Evolutionary conservation across 257 asterid species (phyloP).

Genomic region (Prunella vulgaris): DNA sequence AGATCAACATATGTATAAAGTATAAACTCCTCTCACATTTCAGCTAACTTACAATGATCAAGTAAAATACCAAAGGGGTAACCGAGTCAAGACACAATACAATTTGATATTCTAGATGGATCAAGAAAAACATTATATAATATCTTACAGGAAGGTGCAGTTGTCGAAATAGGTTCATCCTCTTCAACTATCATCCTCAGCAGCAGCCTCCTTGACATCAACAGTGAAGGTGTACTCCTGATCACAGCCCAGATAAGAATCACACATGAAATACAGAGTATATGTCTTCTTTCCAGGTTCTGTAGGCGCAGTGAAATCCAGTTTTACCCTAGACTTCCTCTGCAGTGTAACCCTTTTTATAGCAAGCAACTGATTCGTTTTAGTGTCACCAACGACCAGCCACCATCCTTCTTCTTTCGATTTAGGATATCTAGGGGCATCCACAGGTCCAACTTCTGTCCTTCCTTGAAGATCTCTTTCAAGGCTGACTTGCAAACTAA

Average conservation of each 20-base stretch:
- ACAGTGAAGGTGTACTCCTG: conserved; percentile 48
- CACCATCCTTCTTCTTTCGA: conserved; percentile 63
- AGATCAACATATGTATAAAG: background rate
- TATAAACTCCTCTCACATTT: background rate
- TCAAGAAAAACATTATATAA: background rate
- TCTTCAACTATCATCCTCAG: conserved; percentile 29
- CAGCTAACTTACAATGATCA: background rate
- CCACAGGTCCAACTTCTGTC: conserved; percentile 50
- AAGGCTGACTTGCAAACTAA: conserved; percentile 37
- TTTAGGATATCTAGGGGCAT: conserved; percentile 56
- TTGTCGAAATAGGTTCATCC: background rate
- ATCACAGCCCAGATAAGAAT: conserved; percentile 61
- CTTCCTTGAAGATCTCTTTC: conserved; percentile 54
- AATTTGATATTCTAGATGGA: background rate
- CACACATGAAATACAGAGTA: conserved; percentile 54
- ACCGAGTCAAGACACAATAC: background rate
- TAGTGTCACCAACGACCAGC: conserved; percentile 58
- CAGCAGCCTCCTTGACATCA: conserved; percentile 39
- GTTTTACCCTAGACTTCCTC: conserved; percentile 50
- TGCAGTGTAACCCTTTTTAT: conserved; percentile 54
- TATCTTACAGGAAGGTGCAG: conserved; percentile 17
- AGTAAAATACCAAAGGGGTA: no score
- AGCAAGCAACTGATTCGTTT: conserved; percentile 52
- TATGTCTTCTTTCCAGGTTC: conserved; percentile 46
- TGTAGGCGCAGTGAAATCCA: conserved; percentile 49